phyloP scores from a whole-genome alignment of 1,139 yeast species.

The Magnusiomyces starmeri region DNA sequence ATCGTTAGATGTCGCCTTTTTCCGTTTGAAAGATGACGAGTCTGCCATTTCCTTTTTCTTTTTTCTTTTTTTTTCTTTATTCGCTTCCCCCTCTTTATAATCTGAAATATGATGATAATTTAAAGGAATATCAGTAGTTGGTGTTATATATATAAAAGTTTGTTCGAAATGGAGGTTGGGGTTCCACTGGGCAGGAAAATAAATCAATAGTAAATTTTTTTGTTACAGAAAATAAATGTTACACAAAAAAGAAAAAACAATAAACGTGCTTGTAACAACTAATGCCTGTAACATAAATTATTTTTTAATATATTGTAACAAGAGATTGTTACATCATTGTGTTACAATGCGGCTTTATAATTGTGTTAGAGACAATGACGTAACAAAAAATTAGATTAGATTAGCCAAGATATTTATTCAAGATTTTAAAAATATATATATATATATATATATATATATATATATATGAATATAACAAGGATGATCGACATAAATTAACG shows the following conservation, averaged over 20 bases:
- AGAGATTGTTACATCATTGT: background rate
- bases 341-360: background rate
- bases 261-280: background rate
- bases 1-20: conserved; percentile 17
- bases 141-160: background rate
- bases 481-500: no score
- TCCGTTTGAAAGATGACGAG: conserved; percentile 17
- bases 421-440: background rate
- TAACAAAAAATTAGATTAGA: background rate
- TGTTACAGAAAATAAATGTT: no score
- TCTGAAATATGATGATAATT: background rate
- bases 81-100: background rate
- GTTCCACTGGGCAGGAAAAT: no score
- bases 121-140: no score
- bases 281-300: background rate
- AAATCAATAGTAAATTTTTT: no score
- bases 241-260: background rate
- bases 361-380: background rate
- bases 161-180: no score
- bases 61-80: background rate
- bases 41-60: conserved; percentile 14
- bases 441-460: background rate
- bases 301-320: background rate
- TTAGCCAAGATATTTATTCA: background rate
- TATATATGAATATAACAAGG: no score